Evolutionary conservation across 2,329 filamentous ascomycete genomes (phyloP).

Genomic region (Xylogone sp.): DNA sequence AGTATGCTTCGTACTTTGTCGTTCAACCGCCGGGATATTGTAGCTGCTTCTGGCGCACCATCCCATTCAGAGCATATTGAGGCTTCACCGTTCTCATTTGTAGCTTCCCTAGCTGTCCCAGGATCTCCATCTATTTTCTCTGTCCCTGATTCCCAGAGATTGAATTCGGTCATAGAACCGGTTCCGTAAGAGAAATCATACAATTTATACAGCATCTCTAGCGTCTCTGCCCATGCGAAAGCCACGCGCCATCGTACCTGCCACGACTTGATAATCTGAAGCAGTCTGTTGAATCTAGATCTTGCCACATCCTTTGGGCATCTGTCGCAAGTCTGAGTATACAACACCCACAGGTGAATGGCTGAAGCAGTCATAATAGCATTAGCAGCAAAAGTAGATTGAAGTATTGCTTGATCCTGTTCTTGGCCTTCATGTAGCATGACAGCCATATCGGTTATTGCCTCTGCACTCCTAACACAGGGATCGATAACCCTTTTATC

Average conservation of each 20-base stretch:
- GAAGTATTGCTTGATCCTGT: slow-evolving; percentile 3
- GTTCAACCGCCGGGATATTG: slow-evolving; percentile 1
- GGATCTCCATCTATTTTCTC: slow-evolving; percentile 1
- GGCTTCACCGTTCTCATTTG: background rate
- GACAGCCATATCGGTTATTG: slow-evolving; percentile 3
- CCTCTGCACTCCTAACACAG: slow-evolving; percentile 1
- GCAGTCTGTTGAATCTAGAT: background rate
- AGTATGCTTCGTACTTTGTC: slow-evolving; percentile 3
- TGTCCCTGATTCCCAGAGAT: slow-evolving; percentile 5
- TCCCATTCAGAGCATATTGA: background rate
- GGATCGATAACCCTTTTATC: background rate
- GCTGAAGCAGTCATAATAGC: slow-evolving; percentile 2
- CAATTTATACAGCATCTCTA: slow-evolving; percentile 7
- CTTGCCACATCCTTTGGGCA: slow-evolving; percentile 3
- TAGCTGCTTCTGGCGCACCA: background rate
- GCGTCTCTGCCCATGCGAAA: background rate
- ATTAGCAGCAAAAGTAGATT: slow-evolving; percentile 4
- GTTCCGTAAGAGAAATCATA: slow-evolving; percentile 9
- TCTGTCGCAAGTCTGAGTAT: slow-evolving; percentile 4
- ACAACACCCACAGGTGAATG: background rate
- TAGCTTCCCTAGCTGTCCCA: background rate
- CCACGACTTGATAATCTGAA: background rate
- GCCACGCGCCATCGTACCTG: slow-evolving; percentile 1
- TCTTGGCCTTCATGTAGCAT: background rate
- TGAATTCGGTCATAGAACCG: slow-evolving; percentile 2